phyloP scores from a whole-genome alignment of 805 yeast genomes.

The Nakazawaea pomicola region DNA sequence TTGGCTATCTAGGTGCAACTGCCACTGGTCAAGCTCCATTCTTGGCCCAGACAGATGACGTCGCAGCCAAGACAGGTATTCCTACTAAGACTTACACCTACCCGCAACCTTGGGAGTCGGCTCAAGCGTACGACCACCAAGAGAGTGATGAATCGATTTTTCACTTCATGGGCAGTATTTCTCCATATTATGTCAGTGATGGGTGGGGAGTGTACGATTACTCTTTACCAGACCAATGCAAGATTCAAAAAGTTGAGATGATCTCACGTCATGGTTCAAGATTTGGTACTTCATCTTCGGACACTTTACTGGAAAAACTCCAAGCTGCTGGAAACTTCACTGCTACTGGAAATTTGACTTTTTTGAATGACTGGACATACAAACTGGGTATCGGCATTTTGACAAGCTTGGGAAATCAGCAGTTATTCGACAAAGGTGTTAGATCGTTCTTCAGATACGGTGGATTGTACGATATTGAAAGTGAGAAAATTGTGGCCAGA shows the following conservation, averaged over 20 bases:
- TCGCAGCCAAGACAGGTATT: neutral
- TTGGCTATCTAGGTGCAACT: neutral
- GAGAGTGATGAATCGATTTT: conserved; percentile 14
- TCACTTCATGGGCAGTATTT: conserved; percentile 15
- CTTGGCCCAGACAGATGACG: neutral
- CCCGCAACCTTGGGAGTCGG: conserved; percentile 15
- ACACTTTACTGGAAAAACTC: neutral
- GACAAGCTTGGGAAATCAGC: conserved; percentile 18
- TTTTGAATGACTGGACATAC: conserved; percentile 12
- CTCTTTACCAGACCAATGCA: conserved; percentile 2
- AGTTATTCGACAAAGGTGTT: conserved; percentile 18
- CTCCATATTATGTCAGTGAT: conserved; percentile 16
- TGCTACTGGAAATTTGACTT: conserved; percentile 9
- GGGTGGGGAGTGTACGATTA: conserved; percentile 18
- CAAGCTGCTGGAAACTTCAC: conserved; percentile 1
- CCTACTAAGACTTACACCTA: neutral
- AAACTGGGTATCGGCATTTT: conserved; percentile 14
- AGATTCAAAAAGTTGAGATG: conserved; percentile 5
- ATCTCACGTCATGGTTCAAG: conserved; percentile 10
- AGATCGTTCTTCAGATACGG: conserved; percentile 17
- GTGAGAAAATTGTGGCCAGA: conserved; percentile 16
- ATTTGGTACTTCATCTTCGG: neutral
- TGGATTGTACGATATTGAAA: conserved; percentile 13
- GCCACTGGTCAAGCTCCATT: neutral
- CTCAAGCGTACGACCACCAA: conserved; percentile 15